Conservation (phyloP, 2,329 filamentous ascomycete species). For the Pseudogymnoascus sp. region DNA sequence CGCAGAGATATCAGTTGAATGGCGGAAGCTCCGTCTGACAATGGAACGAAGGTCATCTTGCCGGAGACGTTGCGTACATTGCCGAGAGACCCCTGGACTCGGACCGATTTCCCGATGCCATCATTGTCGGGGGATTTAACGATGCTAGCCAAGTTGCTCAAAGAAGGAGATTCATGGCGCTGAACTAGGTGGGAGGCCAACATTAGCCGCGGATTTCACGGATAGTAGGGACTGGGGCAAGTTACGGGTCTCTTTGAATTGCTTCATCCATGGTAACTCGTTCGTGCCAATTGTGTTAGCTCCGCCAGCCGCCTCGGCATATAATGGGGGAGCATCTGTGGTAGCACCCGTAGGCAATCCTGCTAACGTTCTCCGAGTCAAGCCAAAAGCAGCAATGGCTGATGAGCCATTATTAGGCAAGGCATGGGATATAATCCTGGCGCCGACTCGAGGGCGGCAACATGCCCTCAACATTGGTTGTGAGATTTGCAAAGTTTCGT, state of each 20-base stretch:
- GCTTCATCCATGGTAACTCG: conserved; percentile 1
- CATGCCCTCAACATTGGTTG: conserved; percentile 6
- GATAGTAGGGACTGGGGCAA: not conserved
- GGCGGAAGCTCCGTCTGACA: conserved; percentile 1
- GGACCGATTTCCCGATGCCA: conserved; percentile 13
- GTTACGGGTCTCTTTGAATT: conserved; percentile 2
- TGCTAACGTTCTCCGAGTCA: not conserved
- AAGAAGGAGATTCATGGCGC: not conserved
- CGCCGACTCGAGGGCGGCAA: not conserved
- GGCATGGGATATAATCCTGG: not conserved
- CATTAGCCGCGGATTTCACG: not conserved
- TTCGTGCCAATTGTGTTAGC: not conserved
- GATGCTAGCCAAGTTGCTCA: conserved; percentile 1
- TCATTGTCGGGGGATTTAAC: conserved; percentile 13
- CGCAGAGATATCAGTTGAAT: conserved; percentile 9
- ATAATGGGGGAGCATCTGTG: not conserved
- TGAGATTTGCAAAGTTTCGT: not conserved
- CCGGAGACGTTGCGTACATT: conserved; percentile 5
- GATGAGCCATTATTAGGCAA: not conserved
- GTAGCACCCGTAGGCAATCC: not conserved
- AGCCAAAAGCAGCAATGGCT: not conserved
- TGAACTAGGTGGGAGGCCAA: not conserved
- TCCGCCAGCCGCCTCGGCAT: not conserved
- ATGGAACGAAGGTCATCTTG: conserved; percentile 8
- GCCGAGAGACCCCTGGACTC: conserved; percentile 19